phyloP scores from a whole-genome alignment of 73 alveolate species.

The Paramecium caudatum region DNA sequence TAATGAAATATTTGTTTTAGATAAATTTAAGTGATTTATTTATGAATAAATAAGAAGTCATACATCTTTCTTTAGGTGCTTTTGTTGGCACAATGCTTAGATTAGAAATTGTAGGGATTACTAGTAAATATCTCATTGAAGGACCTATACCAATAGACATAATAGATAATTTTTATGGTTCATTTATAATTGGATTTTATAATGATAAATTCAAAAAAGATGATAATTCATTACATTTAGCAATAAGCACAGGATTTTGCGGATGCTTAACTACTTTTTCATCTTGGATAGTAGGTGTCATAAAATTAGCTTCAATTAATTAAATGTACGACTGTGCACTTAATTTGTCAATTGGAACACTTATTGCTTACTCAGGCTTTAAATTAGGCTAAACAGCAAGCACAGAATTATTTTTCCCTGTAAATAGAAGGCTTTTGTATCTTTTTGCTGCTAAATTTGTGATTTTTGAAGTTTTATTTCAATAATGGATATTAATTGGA shows the following conservation, averaged over 20 bases:
- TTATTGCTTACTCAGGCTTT: conserved; percentile 30
- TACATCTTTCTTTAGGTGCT: background rate
- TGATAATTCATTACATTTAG: background rate
- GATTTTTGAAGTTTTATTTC: background rate
- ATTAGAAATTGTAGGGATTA: background rate
- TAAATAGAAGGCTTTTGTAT: background rate
- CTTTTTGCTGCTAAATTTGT: background rate
- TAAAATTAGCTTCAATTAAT: background rate
- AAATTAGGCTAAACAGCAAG: conserved; percentile 23
- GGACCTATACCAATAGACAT: background rate
- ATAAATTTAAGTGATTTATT: no score
- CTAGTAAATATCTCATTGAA: background rate
- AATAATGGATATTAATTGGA: background rate
- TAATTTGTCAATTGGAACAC: background rate
- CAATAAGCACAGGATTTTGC: conserved; percentile 43
- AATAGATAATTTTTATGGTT: background rate
- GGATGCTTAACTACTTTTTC: conserved; percentile 61
- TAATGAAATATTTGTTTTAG: no score
- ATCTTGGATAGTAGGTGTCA: background rate
- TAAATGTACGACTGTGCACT: background rate
- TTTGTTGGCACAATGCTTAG: background rate
- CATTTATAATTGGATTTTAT: conserved; percentile 52
- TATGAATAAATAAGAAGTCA: background rate
- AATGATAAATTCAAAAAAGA: background rate
- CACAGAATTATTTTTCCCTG: background rate